Evolutionary conservation across 2,329 filamentous ascomycete genomes (phyloP), one percentile per base, ranked within the genome.

Genomic region (Ceratocystiopsis minuta): DNA sequence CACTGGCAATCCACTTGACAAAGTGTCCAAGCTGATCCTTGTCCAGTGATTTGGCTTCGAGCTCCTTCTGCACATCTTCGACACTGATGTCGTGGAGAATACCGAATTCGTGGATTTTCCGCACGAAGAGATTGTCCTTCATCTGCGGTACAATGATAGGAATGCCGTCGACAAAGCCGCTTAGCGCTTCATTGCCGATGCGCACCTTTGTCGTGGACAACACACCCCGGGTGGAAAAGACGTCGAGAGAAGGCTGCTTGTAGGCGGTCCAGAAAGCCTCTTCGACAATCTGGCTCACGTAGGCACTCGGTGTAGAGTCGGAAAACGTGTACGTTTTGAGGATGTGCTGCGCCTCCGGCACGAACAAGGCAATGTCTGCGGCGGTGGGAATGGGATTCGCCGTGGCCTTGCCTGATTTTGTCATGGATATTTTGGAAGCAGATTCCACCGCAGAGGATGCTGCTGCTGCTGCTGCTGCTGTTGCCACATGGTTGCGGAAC

Each of bases 251-350:
- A 3, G 84, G 76, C 48, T 79, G 80, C 55, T 75, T 79, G 53
- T 82, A 90, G 48, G 84, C 87, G 33, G 77, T 92, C 90, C 90
- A 98, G 56, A 98, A 98, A 0, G 86, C 83, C 59, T 95, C 84
- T 54, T 95, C 87, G 41, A 98, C 84, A 46, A 84, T 80, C 53
- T 85, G 76, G 0, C 86, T 84, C 16, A 96, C 81, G 46, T 82
- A 71, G 1, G 72, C 71, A 47, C 82, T 92, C 1, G 90, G 90
- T 0, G 92, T 96, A 1, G 90, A 95, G 53, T 94, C 84, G 34
- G 70, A 71, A 50, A 90, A 93, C 0, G 81, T 83, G 55, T 90
- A 98, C 16, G 90, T 88, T 50, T 84, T 82, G 46, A 90, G 70
- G 3, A 80, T 78, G 55, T 95, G 87, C 16, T 85, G 64, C 14